Base-by-base conservation (phyloP, 345 rosid genomes). In the Clausena lansium region DNA sequence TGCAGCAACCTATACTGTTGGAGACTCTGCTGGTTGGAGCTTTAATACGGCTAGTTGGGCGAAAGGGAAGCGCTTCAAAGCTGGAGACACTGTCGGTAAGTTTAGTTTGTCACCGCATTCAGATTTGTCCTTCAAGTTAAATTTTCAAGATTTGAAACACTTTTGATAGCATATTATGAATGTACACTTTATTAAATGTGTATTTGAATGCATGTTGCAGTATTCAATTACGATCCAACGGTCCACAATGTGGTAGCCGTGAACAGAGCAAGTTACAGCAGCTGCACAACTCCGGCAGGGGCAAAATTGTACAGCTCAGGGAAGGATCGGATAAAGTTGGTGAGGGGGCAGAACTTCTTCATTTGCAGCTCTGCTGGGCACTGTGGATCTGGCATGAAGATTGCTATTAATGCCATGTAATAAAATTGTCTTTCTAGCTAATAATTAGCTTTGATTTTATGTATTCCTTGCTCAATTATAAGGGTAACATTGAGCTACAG, bases 311-410 rank as follows among this genome's bases (percentile, higher is more conserved):
- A 57, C 35, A 81, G 22, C 2, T 84, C 90, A 9, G 92, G 92
- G 66, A 80, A 77, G 9, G 92, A 87, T 80, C 81, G 24, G 75
- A 64, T 89, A 5, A 81, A 66, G 76, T 78, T 89, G 74, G 83
- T 24, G 33, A 87, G 80, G 86, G 90, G 92, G 41, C 73, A 13
- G 19, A 89, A 85, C 76, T 89, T 76, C 83, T 89, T 87, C 87
- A 76, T 87, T n/a, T 87, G 92, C 84, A 83, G 38, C 80, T n/a
- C 70, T 33, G 70, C 82, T 15, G 86, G 89, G 0, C 92, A 89
- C 78, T 87, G 90, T 61, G 76, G 81, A 38, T 76, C 83, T 13
- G 88, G 86, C 3, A 87, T 89, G 92, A 87, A 87, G 84, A 84
- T 89, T 62, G 90, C 86, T 25, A 61, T 89, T 7, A 72, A 32